Conservation (phyloP, 352 stramenopile genomes). For the Pythium guiyangense region DNA sequence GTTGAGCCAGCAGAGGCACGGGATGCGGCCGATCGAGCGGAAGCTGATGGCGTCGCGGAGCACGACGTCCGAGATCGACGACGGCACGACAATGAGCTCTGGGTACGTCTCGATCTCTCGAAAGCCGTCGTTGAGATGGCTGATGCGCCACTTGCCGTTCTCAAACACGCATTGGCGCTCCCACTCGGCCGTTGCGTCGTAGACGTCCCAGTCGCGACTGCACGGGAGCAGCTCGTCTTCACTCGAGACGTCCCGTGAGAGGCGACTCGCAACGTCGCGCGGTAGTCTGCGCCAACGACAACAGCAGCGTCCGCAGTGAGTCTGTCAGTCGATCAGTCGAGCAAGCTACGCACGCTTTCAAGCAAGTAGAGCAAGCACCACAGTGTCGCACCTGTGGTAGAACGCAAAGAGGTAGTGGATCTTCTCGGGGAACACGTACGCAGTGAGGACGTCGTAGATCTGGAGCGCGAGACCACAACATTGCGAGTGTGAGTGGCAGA, state of each 20-base stretch:
- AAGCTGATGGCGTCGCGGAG: slow-evolving; percentile 73
- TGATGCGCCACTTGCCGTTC: slow-evolving; percentile 60
- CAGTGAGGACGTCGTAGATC: slow-evolving; percentile 75
- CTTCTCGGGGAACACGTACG: slow-evolving; percentile 82
- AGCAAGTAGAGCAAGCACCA: background rate
- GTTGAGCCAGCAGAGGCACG: slow-evolving; percentile 72
- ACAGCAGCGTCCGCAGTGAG: background rate
- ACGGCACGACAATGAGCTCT: slow-evolving; percentile 90
- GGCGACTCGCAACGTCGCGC: background rate
- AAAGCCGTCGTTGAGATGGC: slow-evolving; percentile 67
- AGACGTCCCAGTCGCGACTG: slow-evolving; percentile 63
- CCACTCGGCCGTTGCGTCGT: slow-evolving; percentile 62
- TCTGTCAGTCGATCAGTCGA: background rate
- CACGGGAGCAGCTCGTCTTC: slow-evolving; percentile 52
- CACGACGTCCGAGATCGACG: slow-evolving; percentile 84
- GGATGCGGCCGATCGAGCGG: slow-evolving; percentile 68
- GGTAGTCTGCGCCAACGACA: background rate
- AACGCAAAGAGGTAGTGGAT: slow-evolving; percentile 85
- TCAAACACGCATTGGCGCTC: slow-evolving; percentile 68
- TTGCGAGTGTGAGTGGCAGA: background rate
- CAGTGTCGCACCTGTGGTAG: slow-evolving; percentile 51
- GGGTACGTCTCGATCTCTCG: slow-evolving; percentile 91
- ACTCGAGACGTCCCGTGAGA: slow-evolving; percentile 38
- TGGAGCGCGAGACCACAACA: slow-evolving; percentile 13
- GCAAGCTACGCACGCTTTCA: background rate